These are phyloP conservation scores for Colletotrichum sp. DNA, from an alignment of 2,329 filamentous ascomycete species.

Conservation along the genomic window DNA sequence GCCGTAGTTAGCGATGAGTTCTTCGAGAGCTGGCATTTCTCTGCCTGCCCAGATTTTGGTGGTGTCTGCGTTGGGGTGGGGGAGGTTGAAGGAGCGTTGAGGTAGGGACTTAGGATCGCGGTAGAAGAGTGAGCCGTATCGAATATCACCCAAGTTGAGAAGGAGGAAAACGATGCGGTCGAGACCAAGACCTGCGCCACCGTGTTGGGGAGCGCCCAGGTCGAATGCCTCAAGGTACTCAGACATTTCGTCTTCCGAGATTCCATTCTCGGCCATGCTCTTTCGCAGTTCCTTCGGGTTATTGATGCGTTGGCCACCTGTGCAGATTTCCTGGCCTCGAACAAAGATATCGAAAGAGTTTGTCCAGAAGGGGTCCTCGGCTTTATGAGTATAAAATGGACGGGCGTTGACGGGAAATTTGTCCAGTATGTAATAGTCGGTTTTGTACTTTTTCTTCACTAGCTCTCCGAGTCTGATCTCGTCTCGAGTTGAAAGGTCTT, in stretches of 20 bases:
- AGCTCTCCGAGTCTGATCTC: conserved; percentile 86
- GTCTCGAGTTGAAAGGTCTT: conserved; percentile 84
- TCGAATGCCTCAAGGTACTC: conserved; percentile 91
- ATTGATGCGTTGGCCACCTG: conserved; percentile 92
- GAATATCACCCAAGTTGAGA: conserved; percentile 86
- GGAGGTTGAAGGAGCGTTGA: conserved; percentile 66
- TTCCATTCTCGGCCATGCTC: conserved; percentile 77
- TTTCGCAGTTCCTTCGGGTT: conserved; percentile 75
- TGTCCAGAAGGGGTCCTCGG: conserved; percentile 73
- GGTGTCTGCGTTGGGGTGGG: conserved; percentile 88
- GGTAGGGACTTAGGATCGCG: conserved; percentile 90
- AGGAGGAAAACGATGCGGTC: conserved; percentile 89
- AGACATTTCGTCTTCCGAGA: conserved; percentile 83
- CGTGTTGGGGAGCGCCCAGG: conserved; percentile 87
- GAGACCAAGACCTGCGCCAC: conserved; percentile 86
- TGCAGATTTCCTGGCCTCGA: conserved; percentile 90
- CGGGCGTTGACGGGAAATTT: conserved; percentile 86
- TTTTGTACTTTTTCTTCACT: conserved; percentile 84
- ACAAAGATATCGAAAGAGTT: conserved; percentile 97
- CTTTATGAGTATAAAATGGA: conserved; percentile 92
- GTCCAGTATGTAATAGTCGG: conserved; percentile 93
- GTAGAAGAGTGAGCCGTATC: conserved; percentile 85
- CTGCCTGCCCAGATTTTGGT: conserved; percentile 35
- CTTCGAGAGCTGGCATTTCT: conserved; percentile 76
- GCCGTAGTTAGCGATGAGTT: conserved; percentile 93